These are phyloP conservation scores for Colletotrichum tabaci DNA, from an alignment of 2,329 filamentous ascomycete species.

Conservation along the genomic window DNA sequence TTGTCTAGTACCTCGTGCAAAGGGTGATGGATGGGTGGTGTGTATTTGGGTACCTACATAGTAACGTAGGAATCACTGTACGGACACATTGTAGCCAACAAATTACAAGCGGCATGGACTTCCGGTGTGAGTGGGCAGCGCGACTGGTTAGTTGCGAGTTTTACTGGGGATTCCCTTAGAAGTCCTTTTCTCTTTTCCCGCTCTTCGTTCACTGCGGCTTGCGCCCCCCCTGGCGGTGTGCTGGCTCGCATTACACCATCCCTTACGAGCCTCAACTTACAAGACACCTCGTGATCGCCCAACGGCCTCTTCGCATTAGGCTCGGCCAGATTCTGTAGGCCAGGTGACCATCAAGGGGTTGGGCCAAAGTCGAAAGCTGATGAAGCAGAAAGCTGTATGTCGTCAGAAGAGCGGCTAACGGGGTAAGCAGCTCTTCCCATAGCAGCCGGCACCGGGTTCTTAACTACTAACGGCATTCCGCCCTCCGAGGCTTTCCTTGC, in stretches of 20 bases:
- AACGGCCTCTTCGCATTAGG: background rate
- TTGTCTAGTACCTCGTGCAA: background rate
- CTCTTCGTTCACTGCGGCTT: background rate
- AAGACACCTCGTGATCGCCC: background rate
- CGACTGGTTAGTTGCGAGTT: background rate
- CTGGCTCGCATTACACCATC: background rate
- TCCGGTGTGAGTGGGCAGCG: too few species aligned
- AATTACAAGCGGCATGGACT: background rate
- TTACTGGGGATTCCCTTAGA: background rate
- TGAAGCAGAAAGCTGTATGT: too few species aligned
- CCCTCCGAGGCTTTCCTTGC: background rate
- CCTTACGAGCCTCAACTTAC: background rate
- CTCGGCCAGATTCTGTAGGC: too few species aligned
- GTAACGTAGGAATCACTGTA: background rate
- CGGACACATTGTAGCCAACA: background rate
- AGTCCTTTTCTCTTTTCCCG: background rate
- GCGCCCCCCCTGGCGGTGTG: too few species aligned
- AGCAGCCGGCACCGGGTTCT: constrained; percentile 10
- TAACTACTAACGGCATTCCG: constrained; percentile 12
- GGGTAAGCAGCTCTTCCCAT: constrained; percentile 22
- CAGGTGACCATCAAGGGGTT: too few species aligned
- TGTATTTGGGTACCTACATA: background rate
- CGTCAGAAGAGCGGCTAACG: constrained; percentile 18
- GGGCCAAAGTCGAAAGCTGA: too few species aligned
- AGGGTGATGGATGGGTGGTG: background rate